A percentile compares a stretch with the other conserved stretches of the same genome.
Evolutionary conservation across 768 basidiomycete genomes (phyloP).

Genomic region (Phlegmacium glaucopus): DNA sequence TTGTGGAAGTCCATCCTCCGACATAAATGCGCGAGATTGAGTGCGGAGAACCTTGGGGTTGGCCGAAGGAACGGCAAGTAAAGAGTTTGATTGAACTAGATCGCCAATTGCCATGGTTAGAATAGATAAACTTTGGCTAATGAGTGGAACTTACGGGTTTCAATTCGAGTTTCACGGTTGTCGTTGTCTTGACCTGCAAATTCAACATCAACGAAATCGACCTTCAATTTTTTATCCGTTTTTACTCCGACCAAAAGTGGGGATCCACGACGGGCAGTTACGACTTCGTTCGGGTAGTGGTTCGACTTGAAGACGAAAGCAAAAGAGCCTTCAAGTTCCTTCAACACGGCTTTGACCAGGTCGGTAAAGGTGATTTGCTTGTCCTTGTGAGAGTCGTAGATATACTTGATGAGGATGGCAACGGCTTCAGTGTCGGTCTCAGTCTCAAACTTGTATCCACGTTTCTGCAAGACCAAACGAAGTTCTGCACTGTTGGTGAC

Average conservation of each 20-base stretch:
- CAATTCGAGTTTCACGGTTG: conserved; percentile 36
- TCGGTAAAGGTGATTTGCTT: conserved; percentile 87
- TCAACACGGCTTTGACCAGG: conserved; percentile 91
- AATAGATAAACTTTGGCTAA: not conserved
- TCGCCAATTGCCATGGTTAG: conserved; percentile 17
- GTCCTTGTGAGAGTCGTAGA: conserved; percentile 89
- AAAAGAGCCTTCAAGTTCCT: conserved; percentile 98
- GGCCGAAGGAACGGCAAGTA: conserved; percentile 64
- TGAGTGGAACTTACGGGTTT: conserved; percentile 33
- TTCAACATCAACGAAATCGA: conserved; percentile 99
- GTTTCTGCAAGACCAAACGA: conserved; percentile 89
- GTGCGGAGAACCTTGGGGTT: conserved; percentile 84
- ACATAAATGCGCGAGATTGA: conserved; percentile 97
- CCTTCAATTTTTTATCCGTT: conserved; percentile 99
- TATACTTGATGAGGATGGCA: conserved; percentile 93
- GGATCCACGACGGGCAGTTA: conserved; percentile 94
- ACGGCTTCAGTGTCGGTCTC: conserved; percentile 99
- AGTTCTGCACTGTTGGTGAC: conserved; percentile 93
- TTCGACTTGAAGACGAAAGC: conserved; percentile 98
- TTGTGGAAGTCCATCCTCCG: conserved; percentile 96
- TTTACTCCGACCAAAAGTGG: conserved; percentile 97
- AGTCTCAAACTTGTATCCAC: conserved; percentile 89
- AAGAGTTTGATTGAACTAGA: conserved; percentile 46
- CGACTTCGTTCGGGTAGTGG: conserved; percentile 95
- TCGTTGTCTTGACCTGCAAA: conserved; percentile 77